Conservation (phyloP, 441 rosid genomes). For the Populus tomentosa region DNA sequence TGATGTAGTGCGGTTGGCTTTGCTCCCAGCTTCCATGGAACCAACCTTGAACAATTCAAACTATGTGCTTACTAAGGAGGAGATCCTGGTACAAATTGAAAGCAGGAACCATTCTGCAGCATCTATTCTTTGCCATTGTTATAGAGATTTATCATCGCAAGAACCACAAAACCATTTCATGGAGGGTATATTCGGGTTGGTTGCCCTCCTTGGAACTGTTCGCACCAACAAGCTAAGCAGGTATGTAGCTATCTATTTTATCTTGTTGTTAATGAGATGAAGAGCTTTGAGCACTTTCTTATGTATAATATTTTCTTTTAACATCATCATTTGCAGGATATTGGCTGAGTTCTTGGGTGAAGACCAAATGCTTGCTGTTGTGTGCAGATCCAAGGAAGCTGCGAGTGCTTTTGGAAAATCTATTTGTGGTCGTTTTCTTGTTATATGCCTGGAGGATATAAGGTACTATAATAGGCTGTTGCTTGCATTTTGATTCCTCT, state of each 20-base stretch:
- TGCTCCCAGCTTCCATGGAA: slow-evolving; percentile 36
- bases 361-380: slow-evolving; percentile 63
- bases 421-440: slow-evolving; percentile 43
- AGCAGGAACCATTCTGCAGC: slow-evolving; percentile 41
- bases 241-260: slow-evolving; percentile 14
- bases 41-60: slow-evolving; percentile 17
- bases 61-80: slow-evolving; percentile 36
- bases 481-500: neutral
- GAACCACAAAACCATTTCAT: slow-evolving; percentile 16
- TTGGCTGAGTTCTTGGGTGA: slow-evolving; percentile 60
- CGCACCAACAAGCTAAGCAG: slow-evolving; percentile 46
- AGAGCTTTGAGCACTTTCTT: neutral
- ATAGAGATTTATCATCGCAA: slow-evolving; percentile 9
- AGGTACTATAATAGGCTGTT: slow-evolving; percentile 28
- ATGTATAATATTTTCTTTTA: neutral
- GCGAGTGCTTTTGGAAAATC: slow-evolving; percentile 33
- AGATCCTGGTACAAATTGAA: slow-evolving; percentile 37
- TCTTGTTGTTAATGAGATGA: neutral
- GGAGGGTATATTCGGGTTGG: slow-evolving; percentile 46
- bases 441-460: slow-evolving; percentile 48
- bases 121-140: slow-evolving; percentile 32
- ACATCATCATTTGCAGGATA: slow-evolving; percentile 30
- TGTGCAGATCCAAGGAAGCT: slow-evolving; percentile 43
- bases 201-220: slow-evolving; percentile 71
- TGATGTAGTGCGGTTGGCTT: neutral